Conservation (phyloP, 2,329 filamentous ascomycete species). For the Albifimbria verrucaria region DNA sequence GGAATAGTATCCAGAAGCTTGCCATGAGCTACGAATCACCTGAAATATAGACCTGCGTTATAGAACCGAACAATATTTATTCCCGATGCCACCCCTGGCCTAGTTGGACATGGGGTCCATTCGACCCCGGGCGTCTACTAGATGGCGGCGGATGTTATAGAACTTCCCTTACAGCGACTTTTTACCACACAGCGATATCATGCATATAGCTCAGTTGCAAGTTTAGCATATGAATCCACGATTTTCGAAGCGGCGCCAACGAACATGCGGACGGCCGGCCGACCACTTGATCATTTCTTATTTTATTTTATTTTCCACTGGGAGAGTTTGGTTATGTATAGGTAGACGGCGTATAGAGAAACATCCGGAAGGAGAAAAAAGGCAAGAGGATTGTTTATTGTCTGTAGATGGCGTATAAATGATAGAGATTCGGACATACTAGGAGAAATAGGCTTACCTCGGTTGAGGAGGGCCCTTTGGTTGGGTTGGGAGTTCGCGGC, state of each 20-base stretch:
- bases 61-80: no score
- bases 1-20: conserved; percentile 14
- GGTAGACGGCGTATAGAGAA: conserved; percentile 13
- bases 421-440: not conserved
- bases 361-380: conserved; percentile 4
- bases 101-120: no score
- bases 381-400: conserved; percentile 3
- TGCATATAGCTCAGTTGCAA: not conserved
- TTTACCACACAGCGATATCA: not conserved
- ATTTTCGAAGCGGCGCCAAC: not conserved
- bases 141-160: not conserved
- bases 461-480: not conserved
- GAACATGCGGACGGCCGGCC: not conserved
- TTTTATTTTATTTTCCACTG: not conserved
- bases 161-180: not conserved
- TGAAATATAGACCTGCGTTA: not conserved
- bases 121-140: not conserved
- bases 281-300: conserved; percentile 4
- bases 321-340: conserved; percentile 10
- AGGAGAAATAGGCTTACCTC: not conserved
- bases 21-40: not conserved
- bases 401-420: conserved; percentile 5
- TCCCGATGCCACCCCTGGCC: no score
- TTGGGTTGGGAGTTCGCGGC: not conserved
- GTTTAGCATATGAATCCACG: not conserved